Percentiles rank a stretch among this genome's conserved stretches.
Conservation (phyloP, 306 rosid species). For the Quercus alba region DNA sequence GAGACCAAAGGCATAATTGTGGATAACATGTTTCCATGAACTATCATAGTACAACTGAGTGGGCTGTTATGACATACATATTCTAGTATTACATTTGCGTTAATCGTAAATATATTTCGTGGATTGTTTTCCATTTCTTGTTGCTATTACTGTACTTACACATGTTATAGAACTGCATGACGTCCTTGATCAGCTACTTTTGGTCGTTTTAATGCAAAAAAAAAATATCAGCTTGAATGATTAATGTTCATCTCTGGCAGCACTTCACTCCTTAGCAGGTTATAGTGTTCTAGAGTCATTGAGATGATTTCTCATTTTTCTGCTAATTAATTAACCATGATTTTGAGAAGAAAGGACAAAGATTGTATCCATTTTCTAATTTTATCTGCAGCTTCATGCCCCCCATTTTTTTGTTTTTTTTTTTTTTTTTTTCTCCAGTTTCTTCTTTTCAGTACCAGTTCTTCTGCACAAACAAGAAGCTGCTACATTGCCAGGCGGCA, state of each 20-base stretch:
- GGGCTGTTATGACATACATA: not conserved
- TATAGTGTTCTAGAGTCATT: not conserved
- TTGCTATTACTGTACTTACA: not conserved
- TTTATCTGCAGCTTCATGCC: not conserved
- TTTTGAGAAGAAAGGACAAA: too few relatives aligned
- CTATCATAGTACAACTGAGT: not conserved
- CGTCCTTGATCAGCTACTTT: not conserved
- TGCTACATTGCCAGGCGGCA: too few relatives aligned
- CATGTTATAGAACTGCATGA: not conserved
- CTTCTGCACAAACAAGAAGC: too few relatives aligned
- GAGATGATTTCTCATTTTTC: too few relatives aligned
- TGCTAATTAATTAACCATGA: too few relatives aligned
- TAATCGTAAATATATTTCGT: not conserved
- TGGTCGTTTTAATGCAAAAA: not conserved
- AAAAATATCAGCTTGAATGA: not conserved
- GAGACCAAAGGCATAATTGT: constrained; percentile 11
- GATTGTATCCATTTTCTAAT: not conserved
- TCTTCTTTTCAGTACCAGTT: too few relatives aligned
- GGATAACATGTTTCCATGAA: not conserved
- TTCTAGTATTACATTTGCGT: not conserved
- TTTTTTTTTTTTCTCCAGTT: too few relatives aligned
- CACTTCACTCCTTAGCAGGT: not conserved
- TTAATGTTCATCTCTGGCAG: not conserved
- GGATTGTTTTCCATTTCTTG: not conserved
- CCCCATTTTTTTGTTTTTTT: too few relatives aligned